A percentile compares a stretch with the other conserved stretches of the same genome.
Evolutionary conservation across 768 basidiomycete species (phyloP).

Genomic region (Leccinum sublutescens): DNA sequence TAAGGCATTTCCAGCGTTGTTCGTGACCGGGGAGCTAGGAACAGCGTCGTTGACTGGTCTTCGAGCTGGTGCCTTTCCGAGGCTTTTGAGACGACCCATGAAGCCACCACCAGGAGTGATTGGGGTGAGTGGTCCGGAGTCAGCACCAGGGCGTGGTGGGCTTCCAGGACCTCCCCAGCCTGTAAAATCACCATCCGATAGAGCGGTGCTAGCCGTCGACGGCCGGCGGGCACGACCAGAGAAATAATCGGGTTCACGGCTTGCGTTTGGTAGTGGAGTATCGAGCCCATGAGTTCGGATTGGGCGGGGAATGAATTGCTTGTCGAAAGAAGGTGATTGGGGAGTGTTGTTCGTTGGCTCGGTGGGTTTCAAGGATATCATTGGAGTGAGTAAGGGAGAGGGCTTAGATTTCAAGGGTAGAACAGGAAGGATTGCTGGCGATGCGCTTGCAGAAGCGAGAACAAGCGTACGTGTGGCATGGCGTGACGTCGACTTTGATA

Average conservation of each 20-base stretch:
- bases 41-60: conserved; percentile 19
- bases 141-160: conserved; percentile 30
- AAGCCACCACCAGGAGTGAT: conserved; percentile 54
- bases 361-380: conserved; percentile 48
- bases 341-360: conserved; percentile 38
- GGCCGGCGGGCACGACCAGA: conserved; percentile 43
- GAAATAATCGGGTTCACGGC: conserved; percentile 53
- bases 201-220: conserved; percentile 40
- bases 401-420: conserved; percentile 42
- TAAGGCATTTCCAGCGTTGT: conserved; percentile 5
- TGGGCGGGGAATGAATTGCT: conserved; percentile 31
- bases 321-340: conserved; percentile 41
- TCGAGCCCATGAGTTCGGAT: conserved; percentile 49
- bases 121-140: conserved; percentile 42
- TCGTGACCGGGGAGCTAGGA: conserved; percentile 27
- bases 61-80: conserved; percentile 59
- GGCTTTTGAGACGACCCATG: conserved; percentile 77
- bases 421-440: conserved; percentile 59
- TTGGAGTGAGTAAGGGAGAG: conserved; percentile 58
- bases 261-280: conserved; percentile 26
- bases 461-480: conserved; percentile 42
- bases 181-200: conserved; percentile 52
- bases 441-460: conserved; percentile 61
- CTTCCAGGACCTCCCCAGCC: conserved; percentile 40
- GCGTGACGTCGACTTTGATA: conserved; percentile 22